Conservation (phyloP, 1,284 basidiomycete genomes). For the Puccinia triticina region DNA sequence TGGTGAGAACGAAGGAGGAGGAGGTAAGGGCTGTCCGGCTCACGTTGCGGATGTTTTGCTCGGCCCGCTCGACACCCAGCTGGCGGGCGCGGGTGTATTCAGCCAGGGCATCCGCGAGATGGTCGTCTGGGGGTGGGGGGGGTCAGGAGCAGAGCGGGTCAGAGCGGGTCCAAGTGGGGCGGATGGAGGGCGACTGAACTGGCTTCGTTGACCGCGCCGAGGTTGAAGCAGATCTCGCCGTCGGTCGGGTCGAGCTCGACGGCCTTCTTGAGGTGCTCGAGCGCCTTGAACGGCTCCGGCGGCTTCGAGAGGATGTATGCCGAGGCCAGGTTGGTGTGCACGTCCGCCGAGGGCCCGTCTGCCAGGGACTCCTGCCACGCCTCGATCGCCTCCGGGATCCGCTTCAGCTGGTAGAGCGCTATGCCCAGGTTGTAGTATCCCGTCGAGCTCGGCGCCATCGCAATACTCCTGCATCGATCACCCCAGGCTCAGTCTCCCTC, state of each 20-base stretch:
- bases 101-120: constrained; percentile 40
- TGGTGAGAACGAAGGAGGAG: neutral
- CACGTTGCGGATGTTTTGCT: constrained; percentile 50
- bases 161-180: too few relatives aligned
- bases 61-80: constrained; percentile 39
- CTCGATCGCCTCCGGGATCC: constrained; percentile 39
- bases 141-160: neutral
- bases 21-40: neutral
- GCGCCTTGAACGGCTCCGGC: constrained; percentile 46
- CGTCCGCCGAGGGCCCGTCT: constrained; percentile 28
- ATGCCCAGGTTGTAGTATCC: constrained; percentile 49
- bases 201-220: constrained; percentile 49
- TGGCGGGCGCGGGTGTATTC: constrained; percentile 42
- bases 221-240: constrained; percentile 49
- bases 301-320: constrained; percentile 49
- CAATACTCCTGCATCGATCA: neutral
- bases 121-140: constrained; percentile 24
- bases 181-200: constrained; percentile 38
- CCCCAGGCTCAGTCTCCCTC: neutral
- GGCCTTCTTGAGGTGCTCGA: constrained; percentile 44
- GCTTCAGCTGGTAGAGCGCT: constrained; percentile 39
- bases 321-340: constrained; percentile 50
- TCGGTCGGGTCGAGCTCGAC: constrained; percentile 46
- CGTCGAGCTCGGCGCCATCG: constrained; percentile 34
- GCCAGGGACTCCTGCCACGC: constrained; percentile 33